These are phyloP conservation scores for Daldinia sp. DNA, from an alignment of 2,329 filamentous ascomycete genomes.

Conservation along the genomic window DNA sequence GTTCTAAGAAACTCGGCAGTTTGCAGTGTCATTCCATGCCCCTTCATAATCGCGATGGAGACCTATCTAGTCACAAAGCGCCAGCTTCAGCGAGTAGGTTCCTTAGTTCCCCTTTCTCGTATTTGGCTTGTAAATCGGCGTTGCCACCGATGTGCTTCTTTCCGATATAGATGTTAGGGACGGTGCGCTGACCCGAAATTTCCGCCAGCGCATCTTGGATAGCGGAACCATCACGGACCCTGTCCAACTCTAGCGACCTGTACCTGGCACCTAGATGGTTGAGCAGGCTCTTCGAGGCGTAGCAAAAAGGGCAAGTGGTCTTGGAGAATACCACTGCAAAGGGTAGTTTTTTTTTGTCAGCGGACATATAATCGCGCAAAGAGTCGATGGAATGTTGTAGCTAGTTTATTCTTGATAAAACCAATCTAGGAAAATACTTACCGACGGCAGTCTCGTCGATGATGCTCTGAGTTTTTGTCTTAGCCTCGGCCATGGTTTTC, in stretches of 20 bases:
- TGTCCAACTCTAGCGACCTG: conserved; percentile 83
- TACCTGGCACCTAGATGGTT: conserved; percentile 77
- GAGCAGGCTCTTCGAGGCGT: conserved; percentile 80
- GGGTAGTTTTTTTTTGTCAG: neutral
- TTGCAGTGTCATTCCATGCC: neutral
- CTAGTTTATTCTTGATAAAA: neutral
- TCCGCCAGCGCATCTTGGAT: conserved; percentile 87
- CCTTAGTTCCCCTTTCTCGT: conserved; percentile 76
- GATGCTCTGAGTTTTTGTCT: conserved; percentile 84
- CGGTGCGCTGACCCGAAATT: conserved; percentile 85
- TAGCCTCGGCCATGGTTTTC: conserved; percentile 83
- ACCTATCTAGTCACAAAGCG: conserved; percentile 68
- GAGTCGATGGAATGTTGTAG: neutral
- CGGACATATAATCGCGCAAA: neutral
- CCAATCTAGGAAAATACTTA: conserved; percentile 57
- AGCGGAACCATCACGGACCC: conserved; percentile 81
- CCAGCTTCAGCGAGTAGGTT: conserved; percentile 72
- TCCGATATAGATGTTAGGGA: conserved; percentile 95
- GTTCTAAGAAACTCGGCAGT: neutral
- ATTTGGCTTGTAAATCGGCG: conserved; percentile 80
- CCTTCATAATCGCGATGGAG: conserved; percentile 42
- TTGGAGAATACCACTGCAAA: conserved; percentile 90
- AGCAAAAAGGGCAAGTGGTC: conserved; percentile 95
- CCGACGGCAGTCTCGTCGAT: conserved; percentile 91
- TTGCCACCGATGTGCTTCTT: conserved; percentile 96